These are phyloP conservation scores for Polyporus tsugae DNA, from an alignment of 1,284 basidiomycete species.

Conservation along the genomic window DNA sequence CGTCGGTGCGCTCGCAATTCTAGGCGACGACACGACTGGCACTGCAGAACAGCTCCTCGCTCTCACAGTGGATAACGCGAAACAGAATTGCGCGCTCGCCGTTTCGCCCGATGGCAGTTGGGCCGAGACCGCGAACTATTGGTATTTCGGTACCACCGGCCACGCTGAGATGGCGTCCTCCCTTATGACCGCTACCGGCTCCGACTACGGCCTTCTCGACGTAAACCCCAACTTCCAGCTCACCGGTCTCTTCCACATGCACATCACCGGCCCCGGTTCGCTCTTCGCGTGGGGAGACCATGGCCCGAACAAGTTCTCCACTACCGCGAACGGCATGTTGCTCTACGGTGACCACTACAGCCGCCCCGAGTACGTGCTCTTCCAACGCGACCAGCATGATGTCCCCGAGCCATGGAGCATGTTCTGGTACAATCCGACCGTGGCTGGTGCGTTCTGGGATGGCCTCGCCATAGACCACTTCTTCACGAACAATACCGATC, in stretches of 20 bases:
- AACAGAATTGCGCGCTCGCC: conserved; percentile 78
- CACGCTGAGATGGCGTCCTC: conserved; percentile 92
- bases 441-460: conserved; percentile 92
- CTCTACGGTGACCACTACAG: conserved; percentile 77
- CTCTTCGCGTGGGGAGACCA: conserved; percentile 94
- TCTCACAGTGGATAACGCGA: conserved; percentile 78
- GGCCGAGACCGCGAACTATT: conserved; percentile 96
- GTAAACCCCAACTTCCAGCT: conserved; percentile 76
- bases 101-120: conserved; percentile 87
- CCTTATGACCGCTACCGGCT: conserved; percentile 87
- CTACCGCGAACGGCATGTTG: conserved; percentile 81
- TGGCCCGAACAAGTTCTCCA: conserved; percentile 94
- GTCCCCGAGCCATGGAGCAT: conserved; percentile 91
- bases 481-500: conserved; percentile 75
- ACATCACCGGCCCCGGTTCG: conserved; percentile 84
- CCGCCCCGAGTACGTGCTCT: conserved; percentile 81
- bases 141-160: conserved; percentile 95
- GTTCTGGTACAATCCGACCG: conserved; percentile 96
- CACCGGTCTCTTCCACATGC: conserved; percentile 94
- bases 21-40: conserved; percentile 85
- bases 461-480: conserved; percentile 83
- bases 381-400: conserved; percentile 93
- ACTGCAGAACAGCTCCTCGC: conserved; percentile 74
- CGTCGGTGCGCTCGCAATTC: conserved; percentile 89
- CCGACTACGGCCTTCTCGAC: conserved; percentile 78